Evolutionary conservation across 2,329 filamentous ascomycete species (phyloP).

Genomic region (Neoarthrinium moseri): DNA sequence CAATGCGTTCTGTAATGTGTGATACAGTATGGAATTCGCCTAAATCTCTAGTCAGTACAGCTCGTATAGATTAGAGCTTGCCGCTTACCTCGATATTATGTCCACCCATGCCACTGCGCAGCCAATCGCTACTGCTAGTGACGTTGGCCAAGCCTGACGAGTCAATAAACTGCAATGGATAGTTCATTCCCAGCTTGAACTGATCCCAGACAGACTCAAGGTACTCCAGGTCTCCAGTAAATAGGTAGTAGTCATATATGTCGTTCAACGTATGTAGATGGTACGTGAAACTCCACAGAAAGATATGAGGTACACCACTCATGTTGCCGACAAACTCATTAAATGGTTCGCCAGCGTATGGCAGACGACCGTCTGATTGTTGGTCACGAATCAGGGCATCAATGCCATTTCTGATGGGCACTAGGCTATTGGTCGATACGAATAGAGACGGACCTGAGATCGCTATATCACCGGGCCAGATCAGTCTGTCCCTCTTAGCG

Average conservation of each 20-base stretch:
- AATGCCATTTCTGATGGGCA: constrained; percentile 1
- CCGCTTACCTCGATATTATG: constrained; percentile 6
- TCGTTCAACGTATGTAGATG: constrained; percentile 8
- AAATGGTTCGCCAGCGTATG: constrained; percentile 2
- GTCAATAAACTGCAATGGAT: constrained; percentile 4
- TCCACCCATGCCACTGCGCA: constrained; percentile 3
- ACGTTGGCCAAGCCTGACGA: constrained; percentile 8
- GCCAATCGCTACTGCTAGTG: constrained; percentile 2
- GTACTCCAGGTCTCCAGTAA: constrained; percentile 3
- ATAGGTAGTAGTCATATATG: constrained; percentile 7
- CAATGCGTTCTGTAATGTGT: constrained; percentile 1
- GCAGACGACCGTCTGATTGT: constrained; percentile 1
- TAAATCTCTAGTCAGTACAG: not conserved
- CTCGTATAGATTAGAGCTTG: not conserved
- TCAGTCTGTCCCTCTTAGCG: constrained; percentile 6
- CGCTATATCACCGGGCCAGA: constrained; percentile 8
- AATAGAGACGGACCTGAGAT: constrained; percentile 7
- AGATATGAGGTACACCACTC: not conserved
- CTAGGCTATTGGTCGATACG: constrained; percentile 4
- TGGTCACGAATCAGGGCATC: constrained; percentile 1
- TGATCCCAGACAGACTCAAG: constrained; percentile 4
- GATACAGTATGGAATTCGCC: constrained; percentile 5
- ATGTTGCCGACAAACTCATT: not conserved
- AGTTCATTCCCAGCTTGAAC: constrained; percentile 4
- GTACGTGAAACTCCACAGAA: constrained; percentile 6